Evolutionary conservation across 345 rosid species (phyloP).

Genomic region (Salix arbutifolia): DNA sequence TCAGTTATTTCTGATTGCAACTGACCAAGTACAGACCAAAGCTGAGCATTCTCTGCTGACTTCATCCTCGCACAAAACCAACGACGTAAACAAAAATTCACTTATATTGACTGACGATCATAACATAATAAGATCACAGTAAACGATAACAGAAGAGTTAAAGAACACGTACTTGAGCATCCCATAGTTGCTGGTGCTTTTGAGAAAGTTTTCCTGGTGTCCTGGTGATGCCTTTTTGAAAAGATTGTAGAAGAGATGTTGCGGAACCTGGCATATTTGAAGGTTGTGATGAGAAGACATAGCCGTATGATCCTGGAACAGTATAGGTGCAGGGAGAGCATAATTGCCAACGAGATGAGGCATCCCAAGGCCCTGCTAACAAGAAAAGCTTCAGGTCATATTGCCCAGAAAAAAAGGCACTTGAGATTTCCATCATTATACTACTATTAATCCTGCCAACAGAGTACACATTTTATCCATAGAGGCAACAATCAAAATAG

Average conservation of each 20-base stretch:
- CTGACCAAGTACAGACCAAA: conserved; percentile 28
- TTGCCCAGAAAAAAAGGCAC: neutral
- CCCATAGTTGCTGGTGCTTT: conserved; percentile 44
- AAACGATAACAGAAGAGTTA: neutral
- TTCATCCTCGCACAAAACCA: conserved; percentile 9
- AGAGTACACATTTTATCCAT: neutral
- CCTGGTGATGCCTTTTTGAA: conserved; percentile 30
- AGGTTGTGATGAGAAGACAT: conserved; percentile 17
- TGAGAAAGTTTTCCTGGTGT: conserved; percentile 34
- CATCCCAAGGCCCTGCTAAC: conserved; percentile 33
- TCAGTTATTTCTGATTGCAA: conserved; percentile 40
- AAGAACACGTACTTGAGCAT: conserved; percentile 34
- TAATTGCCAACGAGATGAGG: conserved; percentile 25
- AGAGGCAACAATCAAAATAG: neutral
- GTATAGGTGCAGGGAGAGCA: neutral
- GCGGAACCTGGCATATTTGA: conserved; percentile 7
- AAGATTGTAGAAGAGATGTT: conserved; percentile 18
- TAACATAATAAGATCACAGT: neutral
- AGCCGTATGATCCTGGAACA: conserved; percentile 23
- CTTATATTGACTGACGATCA: neutral
- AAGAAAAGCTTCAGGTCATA: conserved; percentile 8
- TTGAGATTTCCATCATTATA: neutral
- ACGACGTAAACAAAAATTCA: no score
- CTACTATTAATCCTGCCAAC: neutral
- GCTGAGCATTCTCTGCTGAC: conserved; percentile 37